Conservation (phyloP, 176 grass and related monocot species). For the Phragmites australis region DNA sequence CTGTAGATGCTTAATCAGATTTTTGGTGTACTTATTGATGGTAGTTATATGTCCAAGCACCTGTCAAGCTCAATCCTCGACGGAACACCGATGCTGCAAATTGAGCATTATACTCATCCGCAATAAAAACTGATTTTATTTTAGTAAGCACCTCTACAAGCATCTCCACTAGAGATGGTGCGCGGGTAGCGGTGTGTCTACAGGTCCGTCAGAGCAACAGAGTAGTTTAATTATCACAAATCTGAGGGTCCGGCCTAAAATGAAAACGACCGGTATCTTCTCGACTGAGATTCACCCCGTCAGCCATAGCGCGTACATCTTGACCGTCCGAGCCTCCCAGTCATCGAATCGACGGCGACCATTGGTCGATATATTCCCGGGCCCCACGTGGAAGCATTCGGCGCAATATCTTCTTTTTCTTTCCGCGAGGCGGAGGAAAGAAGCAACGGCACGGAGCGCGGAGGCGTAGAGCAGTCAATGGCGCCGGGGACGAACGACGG, state of each 20-base stretch:
- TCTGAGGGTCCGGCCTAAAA: background rate
- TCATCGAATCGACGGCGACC: background rate
- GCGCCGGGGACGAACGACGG: background rate
- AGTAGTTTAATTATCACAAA: too few species aligned
- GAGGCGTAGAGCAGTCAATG: background rate
- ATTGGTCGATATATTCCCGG: background rate
- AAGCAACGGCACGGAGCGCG: background rate
- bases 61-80: too few species aligned
- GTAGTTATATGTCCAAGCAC: too few species aligned
- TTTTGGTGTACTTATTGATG: too few species aligned
- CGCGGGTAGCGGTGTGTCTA: too few species aligned
- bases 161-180: too few species aligned
- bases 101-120: too few species aligned
- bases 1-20: too few species aligned
- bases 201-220: too few species aligned
- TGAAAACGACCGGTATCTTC: background rate
- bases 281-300: background rate
- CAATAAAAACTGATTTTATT: too few species aligned
- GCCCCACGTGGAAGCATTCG: background rate
- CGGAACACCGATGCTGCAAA: too few species aligned
- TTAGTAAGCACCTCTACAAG: too few species aligned
- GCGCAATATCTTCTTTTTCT: background rate
- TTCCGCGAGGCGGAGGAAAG: background rate
- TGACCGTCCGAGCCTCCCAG: background rate
- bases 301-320: background rate